Evolutionary conservation across 331 rosid genomes (phyloP), one percentile per base, ranked within the genome.

Genomic region (Cydonia oblonga): DNA sequence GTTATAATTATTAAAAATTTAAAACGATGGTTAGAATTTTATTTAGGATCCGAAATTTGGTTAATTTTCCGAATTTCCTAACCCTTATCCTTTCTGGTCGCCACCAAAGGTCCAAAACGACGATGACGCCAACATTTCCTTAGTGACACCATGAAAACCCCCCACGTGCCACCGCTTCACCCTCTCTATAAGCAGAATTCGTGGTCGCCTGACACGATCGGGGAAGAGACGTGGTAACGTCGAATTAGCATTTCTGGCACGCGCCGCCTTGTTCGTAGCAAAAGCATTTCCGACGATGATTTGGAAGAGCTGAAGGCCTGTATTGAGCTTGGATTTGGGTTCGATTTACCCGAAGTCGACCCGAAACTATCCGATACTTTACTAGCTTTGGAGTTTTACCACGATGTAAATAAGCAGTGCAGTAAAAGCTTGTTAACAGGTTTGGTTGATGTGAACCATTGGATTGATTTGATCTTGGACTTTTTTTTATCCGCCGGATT

Each of bases 251-350:
- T 70, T 8, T 53, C 67, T 22, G 24, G 63, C 6, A 26, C 20
- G 28, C 13, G 20, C 7, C 51, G 44, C 72, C 75, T 4, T 15
- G 58, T 75, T 15, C 76, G 77, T 33, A 79, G 79, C 86, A 85
- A 81, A 77, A 92, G 96, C 63, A 59, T 92, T 2, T 85, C 90
- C 15, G 89, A 87, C 71, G 89, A 88, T 11, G 92, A 92, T 28
- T n/a, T 92, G 63, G 78, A 90, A 0, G 98, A 92, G 52, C 76
- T 92, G 58, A 92, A 90, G 30, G 98, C 90, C 19, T 92, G 98
- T 82, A 40, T 92, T 29, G 98, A 86, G n/a, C 90, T 92, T 29
- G 98, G 98, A 1, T 92, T 92, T 68, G 86, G 96, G 23, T 82
- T 82, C 63, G 87, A 88, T 67, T 84, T 92, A 2, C 82, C 81